Percentiles rank a stretch among this genome's conserved stretches.
Evolutionary conservation across 2,329 filamentous ascomycete genomes (phyloP).

Genomic region (Trichoderma cornu-damae): DNA sequence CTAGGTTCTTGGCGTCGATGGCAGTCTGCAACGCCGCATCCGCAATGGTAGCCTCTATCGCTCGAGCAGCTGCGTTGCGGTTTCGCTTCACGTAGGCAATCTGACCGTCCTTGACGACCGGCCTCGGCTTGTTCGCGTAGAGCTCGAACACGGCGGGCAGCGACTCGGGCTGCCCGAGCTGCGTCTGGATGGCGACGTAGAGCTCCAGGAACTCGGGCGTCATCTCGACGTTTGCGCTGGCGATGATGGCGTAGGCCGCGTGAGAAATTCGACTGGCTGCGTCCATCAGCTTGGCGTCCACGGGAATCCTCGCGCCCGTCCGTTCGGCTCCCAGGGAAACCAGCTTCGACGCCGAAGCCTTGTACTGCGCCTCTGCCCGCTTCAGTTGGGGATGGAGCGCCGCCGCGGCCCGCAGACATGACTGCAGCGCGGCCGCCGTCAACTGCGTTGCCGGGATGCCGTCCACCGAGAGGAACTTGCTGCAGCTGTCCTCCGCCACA

Average conservation of each 20-base stretch:
- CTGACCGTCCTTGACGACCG: conserved; percentile 54
- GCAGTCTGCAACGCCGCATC: conserved; percentile 72
- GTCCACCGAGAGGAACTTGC: conserved; percentile 41
- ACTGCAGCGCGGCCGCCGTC: conserved; percentile 41
- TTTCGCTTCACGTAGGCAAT: conserved; percentile 58
- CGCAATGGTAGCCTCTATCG: conserved; percentile 66
- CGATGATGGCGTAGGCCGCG: conserved; percentile 64
- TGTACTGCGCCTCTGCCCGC: conserved; percentile 36
- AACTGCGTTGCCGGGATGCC: conserved; percentile 43
- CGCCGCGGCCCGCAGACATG: conserved; percentile 43
- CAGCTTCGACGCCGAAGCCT: conserved; percentile 50
- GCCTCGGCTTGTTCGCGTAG: conserved; percentile 77
- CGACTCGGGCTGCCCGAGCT: conserved; percentile 66
- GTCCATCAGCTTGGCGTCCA: conserved; percentile 37
- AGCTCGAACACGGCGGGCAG: conserved; percentile 75
- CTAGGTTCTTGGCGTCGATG: conserved; percentile 71
- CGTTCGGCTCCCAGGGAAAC: conserved; percentile 41
- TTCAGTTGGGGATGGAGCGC: conserved; percentile 39
- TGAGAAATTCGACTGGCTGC: conserved; percentile 51
- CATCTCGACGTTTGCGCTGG: conserved; percentile 73
- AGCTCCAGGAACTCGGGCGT: conserved; percentile 63
- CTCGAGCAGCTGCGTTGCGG: conserved; percentile 63
- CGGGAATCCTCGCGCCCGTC: conserved; percentile 29
- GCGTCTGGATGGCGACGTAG: conserved; percentile 73
- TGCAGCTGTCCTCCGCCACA: conserved; percentile 40